Conservation (phyloP, 2,329 filamentous ascomycete genomes). For the Alternaria postmessia region DNA sequence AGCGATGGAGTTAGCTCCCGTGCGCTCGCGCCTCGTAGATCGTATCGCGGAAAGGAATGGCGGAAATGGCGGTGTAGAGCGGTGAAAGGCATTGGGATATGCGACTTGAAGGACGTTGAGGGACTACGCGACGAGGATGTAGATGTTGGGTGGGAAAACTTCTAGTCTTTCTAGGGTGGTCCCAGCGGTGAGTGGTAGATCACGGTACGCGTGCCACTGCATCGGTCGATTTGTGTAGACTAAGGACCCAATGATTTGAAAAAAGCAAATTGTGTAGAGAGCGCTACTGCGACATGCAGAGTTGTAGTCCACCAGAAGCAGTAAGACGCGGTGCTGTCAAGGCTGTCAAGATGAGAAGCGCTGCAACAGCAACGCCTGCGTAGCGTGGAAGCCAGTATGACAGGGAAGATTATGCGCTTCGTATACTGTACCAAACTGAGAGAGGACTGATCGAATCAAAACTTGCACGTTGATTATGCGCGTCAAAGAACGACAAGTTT, state of each 20-base stretch:
- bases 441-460: not conserved
- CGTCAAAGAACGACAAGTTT: not conserved
- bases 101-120: slow-evolving; percentile 3
- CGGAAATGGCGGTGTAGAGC: slow-evolving; percentile 30
- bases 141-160: not conserved
- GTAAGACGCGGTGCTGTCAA: slow-evolving; percentile 3
- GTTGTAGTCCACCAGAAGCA: slow-evolving; percentile 15
- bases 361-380: not conserved
- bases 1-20: slow-evolving; percentile 15
- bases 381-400: not conserved
- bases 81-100: slow-evolving; percentile 24
- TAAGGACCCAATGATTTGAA: slow-evolving; percentile 1
- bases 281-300: slow-evolving; percentile 5
- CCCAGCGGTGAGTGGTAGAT: slow-evolving; percentile 2
- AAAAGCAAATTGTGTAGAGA: slow-evolving; percentile 7
- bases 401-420: not conserved
- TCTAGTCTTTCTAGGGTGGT: slow-evolving; percentile 4
- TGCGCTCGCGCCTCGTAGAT: slow-evolving; percentile 13
- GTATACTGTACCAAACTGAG: not conserved
- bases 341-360: not conserved
- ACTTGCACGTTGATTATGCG: not conserved
- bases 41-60: slow-evolving; percentile 9
- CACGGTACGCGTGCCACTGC: slow-evolving; percentile 2
- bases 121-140: slow-evolving; percentile 1
- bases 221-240: slow-evolving; percentile 13